Percentiles rank a stretch among this genome's conserved stretches.
Conservation (phyloP, 495 filamentous ascomycete species). For the Aspergillus carlsbadensis region DNA sequence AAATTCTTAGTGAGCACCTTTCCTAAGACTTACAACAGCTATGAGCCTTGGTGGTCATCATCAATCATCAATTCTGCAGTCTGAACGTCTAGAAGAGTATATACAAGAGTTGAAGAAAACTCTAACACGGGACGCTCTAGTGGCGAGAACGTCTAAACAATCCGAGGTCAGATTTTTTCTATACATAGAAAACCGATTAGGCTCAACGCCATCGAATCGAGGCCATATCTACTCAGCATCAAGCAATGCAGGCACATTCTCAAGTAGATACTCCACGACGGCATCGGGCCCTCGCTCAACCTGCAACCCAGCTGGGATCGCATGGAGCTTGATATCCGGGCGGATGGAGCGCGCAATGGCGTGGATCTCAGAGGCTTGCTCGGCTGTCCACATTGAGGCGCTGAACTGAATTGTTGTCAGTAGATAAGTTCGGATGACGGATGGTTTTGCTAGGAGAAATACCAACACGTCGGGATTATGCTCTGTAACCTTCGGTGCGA, state of each 20-base stretch:
- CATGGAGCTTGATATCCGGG: slow-evolving; percentile 56
- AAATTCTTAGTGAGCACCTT: too few relatives aligned
- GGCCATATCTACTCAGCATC: slow-evolving; percentile 19
- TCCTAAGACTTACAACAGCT: too few relatives aligned
- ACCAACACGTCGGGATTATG: slow-evolving; percentile 53
- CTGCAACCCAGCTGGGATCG: slow-evolving; percentile 63
- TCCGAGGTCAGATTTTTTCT: too few relatives aligned
- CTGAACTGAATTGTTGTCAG: slow-evolving; percentile 47
- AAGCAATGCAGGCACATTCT: slow-evolving; percentile 55
- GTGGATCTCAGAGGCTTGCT: slow-evolving; percentile 55
- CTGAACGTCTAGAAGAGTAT: too few relatives aligned
- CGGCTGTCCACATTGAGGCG: slow-evolving; percentile 67
- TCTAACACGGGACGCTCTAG: too few relatives aligned
- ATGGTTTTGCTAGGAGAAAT: slow-evolving; percentile 21
- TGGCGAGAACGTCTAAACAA: too few relatives aligned
- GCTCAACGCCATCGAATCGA: background rate
- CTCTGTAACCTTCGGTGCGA: slow-evolving; percentile 48
- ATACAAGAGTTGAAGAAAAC: too few relatives aligned
- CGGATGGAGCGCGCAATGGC: slow-evolving; percentile 50
- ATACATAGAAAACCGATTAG: too few relatives aligned
- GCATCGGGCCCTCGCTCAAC: slow-evolving; percentile 63
- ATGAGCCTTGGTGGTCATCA: too few relatives aligned
- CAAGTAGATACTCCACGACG: slow-evolving; percentile 62
- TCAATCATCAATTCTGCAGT: too few relatives aligned
- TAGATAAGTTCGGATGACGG: background rate